A percentile compares a stretch with the other conserved stretches of the same genome.
Conservation (phyloP, 2,329 filamentous ascomycete genomes). For the Salinomyces thailandicus region DNA sequence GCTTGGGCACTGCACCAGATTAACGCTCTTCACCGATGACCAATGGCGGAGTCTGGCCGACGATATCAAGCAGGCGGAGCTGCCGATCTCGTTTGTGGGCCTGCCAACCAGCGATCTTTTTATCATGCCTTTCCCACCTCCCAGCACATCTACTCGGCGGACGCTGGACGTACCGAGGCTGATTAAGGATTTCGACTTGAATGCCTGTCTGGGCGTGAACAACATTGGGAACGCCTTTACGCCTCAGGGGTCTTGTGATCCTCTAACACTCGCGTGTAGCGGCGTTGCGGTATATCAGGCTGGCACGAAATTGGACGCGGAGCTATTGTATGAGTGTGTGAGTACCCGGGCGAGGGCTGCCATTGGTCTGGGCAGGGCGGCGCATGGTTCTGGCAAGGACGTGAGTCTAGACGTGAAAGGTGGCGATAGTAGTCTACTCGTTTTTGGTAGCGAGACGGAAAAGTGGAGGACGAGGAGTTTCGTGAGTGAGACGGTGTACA, state of each 20-base stretch:
- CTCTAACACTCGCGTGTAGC: conserved; percentile 50
- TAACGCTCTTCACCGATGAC: conserved; percentile 44
- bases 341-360: conserved; percentile 22
- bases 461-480: conserved; percentile 33
- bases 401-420: conserved; percentile 22
- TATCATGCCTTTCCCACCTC: conserved; percentile 49
- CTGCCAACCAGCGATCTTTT: conserved; percentile 61
- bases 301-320: conserved; percentile 49
- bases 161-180: conserved; percentile 53
- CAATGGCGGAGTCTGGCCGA: conserved; percentile 42
- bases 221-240: conserved; percentile 69
- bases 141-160: conserved; percentile 35
- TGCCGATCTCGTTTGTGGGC: conserved; percentile 58
- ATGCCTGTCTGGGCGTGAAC: conserved; percentile 55
- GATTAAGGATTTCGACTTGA: conserved; percentile 47
- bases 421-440: conserved; percentile 33
- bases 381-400: conserved; percentile 34
- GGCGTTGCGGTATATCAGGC: conserved; percentile 59
- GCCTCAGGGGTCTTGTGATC: conserved; percentile 57
- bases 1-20: conserved; percentile 58
- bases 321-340: conserved; percentile 45
- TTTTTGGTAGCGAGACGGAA: conserved; percentile 29
- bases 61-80: conserved; percentile 34
- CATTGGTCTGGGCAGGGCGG: conserved; percentile 18
- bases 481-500: conserved; percentile 35